Percentiles rank a stretch among this genome's conserved stretches.
Conservation (phyloP, 2,329 filamentous ascomycete species). For the Colletotrichum coccodes region DNA sequence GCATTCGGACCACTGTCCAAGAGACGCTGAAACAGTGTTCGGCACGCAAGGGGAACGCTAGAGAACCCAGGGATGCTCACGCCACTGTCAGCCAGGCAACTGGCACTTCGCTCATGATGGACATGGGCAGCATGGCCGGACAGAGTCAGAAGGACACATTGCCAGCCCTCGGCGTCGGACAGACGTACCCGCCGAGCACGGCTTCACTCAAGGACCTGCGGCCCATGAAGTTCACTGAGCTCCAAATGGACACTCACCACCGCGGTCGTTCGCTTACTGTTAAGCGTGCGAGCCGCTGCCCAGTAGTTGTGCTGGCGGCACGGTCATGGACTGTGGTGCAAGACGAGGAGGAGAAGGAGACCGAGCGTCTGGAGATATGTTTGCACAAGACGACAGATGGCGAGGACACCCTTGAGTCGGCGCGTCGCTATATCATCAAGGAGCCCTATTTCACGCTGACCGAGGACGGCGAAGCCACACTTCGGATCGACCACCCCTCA, state of each 20-base stretch:
- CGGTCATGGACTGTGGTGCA: slow-evolving; percentile 46
- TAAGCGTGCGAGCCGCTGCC: slow-evolving; percentile 37
- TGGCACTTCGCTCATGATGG: slow-evolving; percentile 43
- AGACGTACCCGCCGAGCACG: slow-evolving; percentile 39
- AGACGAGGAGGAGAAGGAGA: slow-evolving; percentile 38
- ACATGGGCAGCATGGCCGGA: slow-evolving; percentile 40
- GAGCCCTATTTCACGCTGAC: slow-evolving; percentile 60
- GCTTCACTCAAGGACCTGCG: slow-evolving; percentile 33
- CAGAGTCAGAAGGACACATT: slow-evolving; percentile 38
- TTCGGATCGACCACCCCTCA: slow-evolving; percentile 50
- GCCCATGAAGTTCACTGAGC: slow-evolving; percentile 38
- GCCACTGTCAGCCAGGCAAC: slow-evolving; percentile 24
- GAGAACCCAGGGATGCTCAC: slow-evolving; percentile 13
- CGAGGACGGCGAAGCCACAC: slow-evolving; percentile 47
- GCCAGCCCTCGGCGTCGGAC: slow-evolving; percentile 40
- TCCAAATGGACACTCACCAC: slow-evolving; percentile 44
- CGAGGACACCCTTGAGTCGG: slow-evolving; percentile 45
- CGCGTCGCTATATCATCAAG: slow-evolving; percentile 52
- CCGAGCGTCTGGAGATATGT: slow-evolving; percentile 42
- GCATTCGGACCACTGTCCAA: slow-evolving; percentile 39
- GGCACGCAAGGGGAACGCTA: slow-evolving; percentile 32
- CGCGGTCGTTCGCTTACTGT: slow-evolving; percentile 39
- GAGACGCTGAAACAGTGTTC: slow-evolving; percentile 36
- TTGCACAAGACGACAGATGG: slow-evolving; percentile 47
- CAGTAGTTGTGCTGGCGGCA: slow-evolving; percentile 36